Base-by-base conservation (phyloP, 257 asterid species). In the Scutellaria minor region DNA sequence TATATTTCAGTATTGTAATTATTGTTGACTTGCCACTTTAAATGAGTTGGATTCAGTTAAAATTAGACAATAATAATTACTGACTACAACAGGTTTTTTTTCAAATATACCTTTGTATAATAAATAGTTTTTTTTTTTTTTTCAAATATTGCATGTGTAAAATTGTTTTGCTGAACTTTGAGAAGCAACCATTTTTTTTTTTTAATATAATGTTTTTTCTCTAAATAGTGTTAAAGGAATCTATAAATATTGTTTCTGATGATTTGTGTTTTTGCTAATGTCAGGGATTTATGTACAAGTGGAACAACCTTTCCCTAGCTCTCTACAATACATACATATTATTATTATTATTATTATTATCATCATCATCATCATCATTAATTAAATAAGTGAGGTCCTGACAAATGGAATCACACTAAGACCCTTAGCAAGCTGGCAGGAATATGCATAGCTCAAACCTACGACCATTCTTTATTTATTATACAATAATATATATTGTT, bases 351-450 rank as follows among this genome's bases (percentile, higher is more conserved):
- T 53, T 13, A 39, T 14, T 14, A 37, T n/a, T n/a, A n/a, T n/a
- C n/a, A n/a, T n/a, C n/a, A n/a, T n/a, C n/a, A n/a, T n/a, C n/a
- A n/a, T n/a, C n/a, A n/a, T 2, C 5, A 61, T 13, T 9, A 37
- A 54, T 39, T 27, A 44, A 62, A 46, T 35, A 27, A 9, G 6
- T 5, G 46, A 40, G 40, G 60, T 7, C 42, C n/a, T 47, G 45
- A 54, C 74, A 63, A 67, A 51, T 72, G 75, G 78, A 59, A 66
- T 48, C 46, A 46, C 15, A n/a, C 46, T 24, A 15, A 6, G 1
- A 51, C 22, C 14, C 6, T 8, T 20, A 59, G 41, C 14, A 37
- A 61, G 60, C 72, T 64, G 81, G 71, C 74, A 57, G 58, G 24
- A 66, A 60, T 72, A 35, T n/a, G 64, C 64, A 9, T 3, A 15